These are phyloP conservation scores for Pochonia chlamydosporia DNA, from an alignment of 2,329 filamentous ascomycete species.

Conservation along the genomic window DNA sequence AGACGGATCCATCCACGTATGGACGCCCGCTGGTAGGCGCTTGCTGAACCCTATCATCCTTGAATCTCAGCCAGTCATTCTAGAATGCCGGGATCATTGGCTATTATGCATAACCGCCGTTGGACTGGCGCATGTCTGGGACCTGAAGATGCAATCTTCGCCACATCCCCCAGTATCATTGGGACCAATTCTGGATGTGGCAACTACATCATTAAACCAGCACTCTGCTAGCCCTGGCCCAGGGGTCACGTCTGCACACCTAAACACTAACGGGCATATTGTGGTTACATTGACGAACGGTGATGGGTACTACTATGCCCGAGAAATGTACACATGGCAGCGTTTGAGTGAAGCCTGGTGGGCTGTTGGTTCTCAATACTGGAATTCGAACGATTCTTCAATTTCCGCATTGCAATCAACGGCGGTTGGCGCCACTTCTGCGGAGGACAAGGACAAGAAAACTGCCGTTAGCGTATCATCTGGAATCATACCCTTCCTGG, in stretches of 20 bases:
- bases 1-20: conserved; percentile 82
- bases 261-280: conserved; percentile 82
- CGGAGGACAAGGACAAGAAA: conserved; percentile 37
- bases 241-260: conserved; percentile 81
- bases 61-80: conserved; percentile 88
- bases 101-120: conserved; percentile 83
- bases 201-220: conserved; percentile 69
- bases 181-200: conserved; percentile 82
- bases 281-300: conserved; percentile 91
- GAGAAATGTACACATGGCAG: conserved; percentile 85
- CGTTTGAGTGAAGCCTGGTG: conserved; percentile 96
- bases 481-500: conserved; percentile 87
- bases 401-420: conserved; percentile 74
- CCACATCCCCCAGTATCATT: conserved; percentile 88
- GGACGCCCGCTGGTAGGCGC: conserved; percentile 86
- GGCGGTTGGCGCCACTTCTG: conserved; percentile 53
- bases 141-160: conserved; percentile 73
- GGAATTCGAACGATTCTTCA: conserved; percentile 94
- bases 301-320: conserved; percentile 87
- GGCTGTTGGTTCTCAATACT: conserved; percentile 96
- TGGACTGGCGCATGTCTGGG: conserved; percentile 90
- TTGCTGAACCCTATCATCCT: conserved; percentile 79
- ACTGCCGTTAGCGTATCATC: conserved; percentile 63
- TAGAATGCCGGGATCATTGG: conserved; percentile 87
- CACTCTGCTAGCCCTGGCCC: conserved; percentile 72